These are phyloP conservation scores for Massariosphaeria phaeospora DNA, from an alignment of 495 filamentous ascomycete genomes.

Conservation along the genomic window DNA sequence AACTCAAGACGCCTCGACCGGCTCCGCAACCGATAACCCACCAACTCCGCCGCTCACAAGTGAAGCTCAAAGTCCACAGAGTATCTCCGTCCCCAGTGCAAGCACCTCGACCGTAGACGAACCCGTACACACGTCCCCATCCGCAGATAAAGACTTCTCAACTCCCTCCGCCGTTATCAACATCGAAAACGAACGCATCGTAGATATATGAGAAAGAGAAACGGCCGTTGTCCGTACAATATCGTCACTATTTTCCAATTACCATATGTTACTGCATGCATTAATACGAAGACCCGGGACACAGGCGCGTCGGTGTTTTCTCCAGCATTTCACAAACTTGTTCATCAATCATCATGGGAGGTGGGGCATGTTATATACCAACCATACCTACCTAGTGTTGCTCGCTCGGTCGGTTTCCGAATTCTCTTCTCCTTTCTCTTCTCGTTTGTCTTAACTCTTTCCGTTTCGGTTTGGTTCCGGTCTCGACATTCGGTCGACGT, in stretches of 20 bases:
- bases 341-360: neutral
- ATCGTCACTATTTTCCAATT: conserved; percentile 5
- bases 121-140: conserved; percentile 29
- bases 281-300: conserved; percentile 5
- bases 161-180: conserved; percentile 13
- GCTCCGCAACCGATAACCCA: conserved; percentile 38
- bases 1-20: conserved; percentile 14
- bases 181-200: conserved; percentile 22
- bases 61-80: conserved; percentile 62
- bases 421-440: neutral
- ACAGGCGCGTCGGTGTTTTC: neutral
- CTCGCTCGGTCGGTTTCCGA: neutral
- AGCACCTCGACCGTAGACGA: conserved; percentile 52
- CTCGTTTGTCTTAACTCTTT: neutral
- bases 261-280: conserved; percentile 7
- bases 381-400: conserved; percentile 9
- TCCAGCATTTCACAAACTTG: neutral
- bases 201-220: conserved; percentile 14
- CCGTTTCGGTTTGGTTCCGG: too few relatives aligned
- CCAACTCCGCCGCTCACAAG: conserved; percentile 58
- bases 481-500: too few relatives aligned
- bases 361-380: conserved; percentile 29
- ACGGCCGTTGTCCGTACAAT: conserved; percentile 17
- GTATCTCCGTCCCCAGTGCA: conserved; percentile 56
- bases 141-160: conserved; percentile 20